Percentiles rank a stretch among this genome's conserved stretches.
Conservation (phyloP, 495 filamentous ascomycete species). For the Evansstolkia leycettana region DNA sequence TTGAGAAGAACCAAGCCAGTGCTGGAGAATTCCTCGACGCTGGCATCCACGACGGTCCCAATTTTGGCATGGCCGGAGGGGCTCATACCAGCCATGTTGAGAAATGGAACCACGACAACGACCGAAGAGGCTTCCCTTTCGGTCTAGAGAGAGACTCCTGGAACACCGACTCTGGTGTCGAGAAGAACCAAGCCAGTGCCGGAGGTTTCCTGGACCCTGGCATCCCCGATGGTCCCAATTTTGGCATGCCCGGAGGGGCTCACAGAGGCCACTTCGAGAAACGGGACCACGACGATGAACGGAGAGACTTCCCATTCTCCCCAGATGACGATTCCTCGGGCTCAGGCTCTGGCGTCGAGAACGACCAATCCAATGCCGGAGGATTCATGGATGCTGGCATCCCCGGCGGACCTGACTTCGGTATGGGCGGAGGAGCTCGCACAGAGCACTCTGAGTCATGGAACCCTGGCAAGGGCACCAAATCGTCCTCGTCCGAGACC, state of each 20-base stretch:
- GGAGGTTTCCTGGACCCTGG: slow-evolving; percentile 15
- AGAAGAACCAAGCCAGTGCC: slow-evolving; percentile 15
- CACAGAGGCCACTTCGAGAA: slow-evolving; percentile 6
- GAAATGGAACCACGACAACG: slow-evolving; percentile 9
- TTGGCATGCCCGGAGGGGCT: neutral
- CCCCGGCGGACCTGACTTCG: neutral
- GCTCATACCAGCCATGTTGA: slow-evolving; percentile 3
- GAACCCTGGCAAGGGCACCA: neutral
- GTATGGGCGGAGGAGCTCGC: neutral
- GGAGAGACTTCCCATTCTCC: slow-evolving; percentile 1
- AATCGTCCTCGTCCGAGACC: slow-evolving; percentile 3
- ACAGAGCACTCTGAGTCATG: slow-evolving; percentile 7
- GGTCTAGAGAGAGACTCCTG: neutral
- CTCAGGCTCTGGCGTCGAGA: slow-evolving; percentile 11
- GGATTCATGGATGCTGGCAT: slow-evolving; percentile 11
- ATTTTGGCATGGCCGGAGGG: neutral
- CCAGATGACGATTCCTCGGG: neutral
- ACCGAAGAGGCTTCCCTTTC: slow-evolving; percentile 2
- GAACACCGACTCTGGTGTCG: slow-evolving; percentile 8
- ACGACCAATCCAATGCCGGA: slow-evolving; percentile 16
- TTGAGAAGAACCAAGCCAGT: slow-evolving; percentile 15
- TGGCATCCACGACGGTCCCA: slow-evolving; percentile 1
- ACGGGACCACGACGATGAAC: slow-evolving; percentile 8
- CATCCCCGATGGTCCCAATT: slow-evolving; percentile 1
- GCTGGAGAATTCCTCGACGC: slow-evolving; percentile 15